Evolutionary conservation across 495 filamentous ascomycete species (phyloP).

Genomic region (Parathielavia hyrcaniae): DNA sequence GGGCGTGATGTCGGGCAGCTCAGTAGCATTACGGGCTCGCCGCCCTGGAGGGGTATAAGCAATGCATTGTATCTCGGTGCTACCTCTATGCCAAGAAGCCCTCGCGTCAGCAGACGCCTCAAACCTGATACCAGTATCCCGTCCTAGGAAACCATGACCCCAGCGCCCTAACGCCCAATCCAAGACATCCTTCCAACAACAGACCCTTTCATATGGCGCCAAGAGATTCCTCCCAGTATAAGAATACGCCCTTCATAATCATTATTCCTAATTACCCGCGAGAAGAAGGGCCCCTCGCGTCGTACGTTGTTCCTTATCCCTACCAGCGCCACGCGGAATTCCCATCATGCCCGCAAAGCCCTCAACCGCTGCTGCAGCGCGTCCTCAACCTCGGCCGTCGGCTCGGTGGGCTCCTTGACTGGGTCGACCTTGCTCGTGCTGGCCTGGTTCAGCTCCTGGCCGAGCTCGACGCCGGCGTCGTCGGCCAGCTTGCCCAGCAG

Average conservation of each 20-base stretch:
- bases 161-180: no score
- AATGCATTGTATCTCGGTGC: not conserved
- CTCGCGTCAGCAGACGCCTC: no score
- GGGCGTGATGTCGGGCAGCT: no score
- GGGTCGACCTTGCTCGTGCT: conserved; percentile 50
- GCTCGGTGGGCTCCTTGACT: conserved; percentile 41
- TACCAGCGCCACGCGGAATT: not conserved
- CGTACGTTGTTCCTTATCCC: not conserved
- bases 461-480: conserved; percentile 71
- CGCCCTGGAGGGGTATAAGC: not conserved
- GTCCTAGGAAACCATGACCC: no score
- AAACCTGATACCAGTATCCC: no score
- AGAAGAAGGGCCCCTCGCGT: not conserved
- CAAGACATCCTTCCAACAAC: no score
- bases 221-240: no score
- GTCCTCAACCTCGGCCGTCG: conserved; percentile 58
- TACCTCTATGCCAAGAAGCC: not conserved
- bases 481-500: conserved; percentile 74
- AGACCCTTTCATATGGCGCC: no score
- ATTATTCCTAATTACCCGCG: no score
- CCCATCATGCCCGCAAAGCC: conserved; percentile 40
- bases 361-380: conserved; percentile 54
- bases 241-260: no score
- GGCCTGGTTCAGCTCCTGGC: conserved; percentile 60
- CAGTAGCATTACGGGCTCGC: no score